Evolutionary conservation across 2,329 filamentous ascomycete species (phyloP), one percentile per base, ranked within the genome.

Genomic region (Aotearoamyces nothofagi): DNA sequence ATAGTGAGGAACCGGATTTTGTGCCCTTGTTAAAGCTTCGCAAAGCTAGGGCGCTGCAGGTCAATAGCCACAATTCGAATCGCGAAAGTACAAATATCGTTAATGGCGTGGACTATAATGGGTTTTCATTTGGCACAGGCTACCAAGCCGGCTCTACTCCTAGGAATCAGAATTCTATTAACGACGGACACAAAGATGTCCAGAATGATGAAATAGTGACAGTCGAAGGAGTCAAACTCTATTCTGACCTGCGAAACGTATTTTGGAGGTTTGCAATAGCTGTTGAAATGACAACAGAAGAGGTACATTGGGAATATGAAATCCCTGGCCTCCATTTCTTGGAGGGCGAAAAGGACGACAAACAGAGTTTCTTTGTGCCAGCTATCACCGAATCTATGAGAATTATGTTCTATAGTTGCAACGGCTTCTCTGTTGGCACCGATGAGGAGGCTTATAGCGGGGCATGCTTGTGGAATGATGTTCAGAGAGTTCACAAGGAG

Each of bases 331-430:
- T 90, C 46, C 63, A 60, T 26, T 77, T 75, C 45, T 57, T 61
- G 29, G 66, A 66, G 39, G 55, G 60, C 22, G 61, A 60, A 38
- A 69, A 71, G 48, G 60, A 63, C 5, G 59, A 56, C 34, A 54
- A 51, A 58, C 92, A 65, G 57, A 69, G 40, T 27, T 98, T 98
- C 54, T 92, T 78, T 63, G 71, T 96, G 4, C 87, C 90, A 9
- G 82, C 80, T 9, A 62, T 65, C 33, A 69, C 72, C 24, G 77
- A 94, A 53, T 80, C 81, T 4, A 96, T 98, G 87, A 83, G 92
- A 49, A 80, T 94, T 48, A 92, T 96, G 82, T 98, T 94, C 55
- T 80, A 94, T 58, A 93, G 82, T 33, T 94, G 90, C 58, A 98
- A 98, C 52, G 92, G 90, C 10, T 98, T 98, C 58, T 87, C 80